Base-by-base conservation (phyloP, 352 stramenopile species). In the Phytophthora brassicae region DNA sequence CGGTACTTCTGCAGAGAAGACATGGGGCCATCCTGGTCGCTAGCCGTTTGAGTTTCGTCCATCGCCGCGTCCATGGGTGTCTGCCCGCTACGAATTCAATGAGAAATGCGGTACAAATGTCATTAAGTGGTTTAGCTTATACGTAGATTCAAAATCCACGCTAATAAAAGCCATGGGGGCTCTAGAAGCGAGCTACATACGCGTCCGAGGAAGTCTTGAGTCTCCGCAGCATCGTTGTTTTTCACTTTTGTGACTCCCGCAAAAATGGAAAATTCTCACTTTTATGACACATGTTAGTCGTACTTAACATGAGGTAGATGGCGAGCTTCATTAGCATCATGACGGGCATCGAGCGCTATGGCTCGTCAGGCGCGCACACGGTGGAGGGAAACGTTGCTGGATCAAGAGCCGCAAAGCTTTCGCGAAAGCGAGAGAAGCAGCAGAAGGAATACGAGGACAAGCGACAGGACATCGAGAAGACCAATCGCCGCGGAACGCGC, bases 341-440 rank as follows among this genome's bases (percentile, higher is more conserved):
- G 75, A 72, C 81, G 41, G 84, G 84, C 51, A 88, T 91, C 51
- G 74, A 90, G 77, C 81, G 81, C 29, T 92, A 94, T 68, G 85
- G 84, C 12, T 85, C 81, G 14, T 79, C 96, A 3, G 96, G 96
- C 45, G 92, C 97, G 54, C 89, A 98, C 72, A 99, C 97, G 16
- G 94, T 99, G 29, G 97, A 99, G 81, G 97, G 97, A 13, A 98
- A 98, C 64, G 77, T 98, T 31, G 89, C 95, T 8, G 97, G 97
- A 8, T 70, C 79, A 14, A 88, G 94, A 13, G 97, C 97, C 1
- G 94, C 96, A 4, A 67, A 74, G 13, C 77, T 99, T 33, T 92
- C 88, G 12, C 95, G 97, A 68, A 75, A 98, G 75, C 90, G 96
- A 3, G 84, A 97, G 55, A 76, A 92, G 56, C 90, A 99, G 64